Percentiles rank a stretch among this genome's conserved stretches.
Conservation (phyloP, 2,329 filamentous ascomycete genomes). For the Colletotrichum sp. region DNA sequence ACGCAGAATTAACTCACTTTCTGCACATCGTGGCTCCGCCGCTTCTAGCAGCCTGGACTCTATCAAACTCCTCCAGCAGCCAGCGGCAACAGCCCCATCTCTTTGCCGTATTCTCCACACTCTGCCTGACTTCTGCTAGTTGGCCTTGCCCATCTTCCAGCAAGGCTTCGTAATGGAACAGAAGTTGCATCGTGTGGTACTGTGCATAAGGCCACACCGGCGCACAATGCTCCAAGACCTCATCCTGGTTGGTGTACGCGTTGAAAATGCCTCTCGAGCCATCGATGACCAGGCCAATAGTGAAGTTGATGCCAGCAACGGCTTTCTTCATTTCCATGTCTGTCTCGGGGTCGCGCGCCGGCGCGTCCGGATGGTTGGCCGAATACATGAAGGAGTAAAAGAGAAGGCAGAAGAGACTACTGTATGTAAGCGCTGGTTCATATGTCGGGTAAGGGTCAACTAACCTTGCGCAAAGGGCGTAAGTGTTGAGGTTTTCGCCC, state of each 20-base stretch:
- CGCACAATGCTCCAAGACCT: slow-evolving; percentile 35
- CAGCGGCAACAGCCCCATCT: slow-evolving; percentile 36
- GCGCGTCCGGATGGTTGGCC: slow-evolving; percentile 23
- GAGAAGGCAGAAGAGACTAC: slow-evolving; percentile 36
- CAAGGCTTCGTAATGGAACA: slow-evolving; percentile 36
- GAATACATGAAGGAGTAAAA: slow-evolving; percentile 37
- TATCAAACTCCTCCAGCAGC: slow-evolving; percentile 9
- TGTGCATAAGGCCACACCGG: slow-evolving; percentile 38
- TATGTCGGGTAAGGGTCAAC: not conserved
- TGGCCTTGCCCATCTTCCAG: slow-evolving; percentile 34
- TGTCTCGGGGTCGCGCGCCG: slow-evolving; percentile 16
- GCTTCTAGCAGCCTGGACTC: slow-evolving; percentile 4
- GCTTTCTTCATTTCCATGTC: slow-evolving; percentile 37
- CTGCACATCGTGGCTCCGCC: slow-evolving; percentile 9
- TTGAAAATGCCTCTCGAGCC: slow-evolving; percentile 38
- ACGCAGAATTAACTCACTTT: not conserved
- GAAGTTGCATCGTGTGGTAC: slow-evolving; percentile 36
- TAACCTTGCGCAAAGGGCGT: slow-evolving; percentile 38
- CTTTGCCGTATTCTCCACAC: slow-evolving; percentile 38
- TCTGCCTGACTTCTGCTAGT: slow-evolving; percentile 37
- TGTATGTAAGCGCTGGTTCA: not conserved
- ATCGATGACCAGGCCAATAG: slow-evolving; percentile 39
- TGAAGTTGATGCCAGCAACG: slow-evolving; percentile 40
- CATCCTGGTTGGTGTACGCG: slow-evolving; percentile 33
- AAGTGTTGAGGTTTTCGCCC: slow-evolving; percentile 40